phyloP scores from a whole-genome alignment of 768 basidiomycete genomes.

The Collybia sp. region DNA sequence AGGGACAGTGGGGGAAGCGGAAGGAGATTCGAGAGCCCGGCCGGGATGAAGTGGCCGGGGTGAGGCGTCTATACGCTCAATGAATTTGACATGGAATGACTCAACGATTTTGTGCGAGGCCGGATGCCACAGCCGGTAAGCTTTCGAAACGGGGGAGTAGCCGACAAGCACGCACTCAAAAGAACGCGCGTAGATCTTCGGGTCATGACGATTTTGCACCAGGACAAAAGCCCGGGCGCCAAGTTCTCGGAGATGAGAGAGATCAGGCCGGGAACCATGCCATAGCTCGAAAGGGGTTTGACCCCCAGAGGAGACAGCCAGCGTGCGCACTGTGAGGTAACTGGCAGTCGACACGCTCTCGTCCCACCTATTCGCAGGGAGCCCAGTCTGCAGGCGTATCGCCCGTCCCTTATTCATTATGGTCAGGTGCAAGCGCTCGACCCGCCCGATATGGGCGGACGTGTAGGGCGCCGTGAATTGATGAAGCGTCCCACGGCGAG shows the following conservation, averaged over 20 bases:
- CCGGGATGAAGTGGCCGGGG: background rate
- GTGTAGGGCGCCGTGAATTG: constrained; percentile 20
- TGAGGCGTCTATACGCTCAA: constrained; percentile 15
- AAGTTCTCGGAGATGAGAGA: constrained; percentile 23
- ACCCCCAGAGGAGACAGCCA: background rate
- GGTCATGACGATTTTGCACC: constrained; percentile 25
- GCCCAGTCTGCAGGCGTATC: constrained; percentile 16
- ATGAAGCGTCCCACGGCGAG: constrained; percentile 5
- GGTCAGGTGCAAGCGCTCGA: constrained; percentile 25
- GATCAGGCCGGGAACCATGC: constrained; percentile 16
- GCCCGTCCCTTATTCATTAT: constrained; percentile 19
- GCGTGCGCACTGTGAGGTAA: constrained; percentile 9
- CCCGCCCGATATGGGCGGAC: constrained; percentile 27
- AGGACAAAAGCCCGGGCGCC: constrained; percentile 29
- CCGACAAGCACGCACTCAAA: constrained; percentile 33
- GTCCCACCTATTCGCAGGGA: constrained; percentile 21
- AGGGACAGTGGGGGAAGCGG: too few species aligned
- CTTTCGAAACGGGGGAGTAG: constrained; percentile 26
- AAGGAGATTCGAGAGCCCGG: background rate
- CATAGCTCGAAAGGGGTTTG: constrained; percentile 17
- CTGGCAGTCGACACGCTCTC: constrained; percentile 21
- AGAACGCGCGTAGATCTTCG: constrained; percentile 15
- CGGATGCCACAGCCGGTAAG: constrained; percentile 24
- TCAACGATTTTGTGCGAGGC: constrained; percentile 10
- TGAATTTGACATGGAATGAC: constrained; percentile 19